Evolutionary conservation across 2,329 filamentous ascomycete species (phyloP).

Genomic region (Coniochaeta hoffmannii): DNA sequence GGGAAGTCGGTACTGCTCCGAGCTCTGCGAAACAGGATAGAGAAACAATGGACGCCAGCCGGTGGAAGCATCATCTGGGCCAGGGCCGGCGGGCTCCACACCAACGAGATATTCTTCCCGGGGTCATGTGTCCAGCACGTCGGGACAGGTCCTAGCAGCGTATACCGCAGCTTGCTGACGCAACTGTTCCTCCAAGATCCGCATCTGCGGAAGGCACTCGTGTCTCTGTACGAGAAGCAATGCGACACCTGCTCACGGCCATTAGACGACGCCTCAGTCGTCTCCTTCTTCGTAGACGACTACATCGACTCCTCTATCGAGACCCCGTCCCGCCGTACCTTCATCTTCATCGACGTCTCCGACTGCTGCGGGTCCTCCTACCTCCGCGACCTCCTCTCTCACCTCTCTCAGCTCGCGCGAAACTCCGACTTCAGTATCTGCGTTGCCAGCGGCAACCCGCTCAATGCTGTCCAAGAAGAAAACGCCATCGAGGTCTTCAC

Average conservation of each 20-base stretch:
- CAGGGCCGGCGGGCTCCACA: conserved; percentile 15
- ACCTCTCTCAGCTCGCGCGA: conserved; percentile 19
- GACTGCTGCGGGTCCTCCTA: conserved; percentile 17
- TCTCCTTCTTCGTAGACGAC: conserved; percentile 23
- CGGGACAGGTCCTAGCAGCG: conserved; percentile 12
- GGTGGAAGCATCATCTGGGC: conserved; percentile 19
- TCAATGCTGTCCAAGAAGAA: conserved; percentile 13
- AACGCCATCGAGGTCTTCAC: conserved; percentile 20
- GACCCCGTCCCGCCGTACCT: conserved; percentile 18
- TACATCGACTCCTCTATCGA: conserved; percentile 19
- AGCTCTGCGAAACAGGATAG: conserved; percentile 18
- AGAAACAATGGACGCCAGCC: conserved; percentile 18
- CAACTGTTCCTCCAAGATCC: conserved; percentile 23
- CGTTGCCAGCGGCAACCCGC: conserved; percentile 17
- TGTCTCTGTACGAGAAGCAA: conserved; percentile 11
- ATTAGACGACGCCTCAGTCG: conserved; percentile 20
- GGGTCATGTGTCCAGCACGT: conserved; percentile 8
- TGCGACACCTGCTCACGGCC: conserved; percentile 2
- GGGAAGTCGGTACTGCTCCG: conserved; percentile 21
- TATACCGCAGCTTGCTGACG: conserved; percentile 20
- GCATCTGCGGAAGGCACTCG: conserved; percentile 17
- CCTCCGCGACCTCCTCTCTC: conserved; percentile 18
- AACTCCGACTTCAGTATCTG: conserved; percentile 26
- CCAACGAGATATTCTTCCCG: conserved; percentile 12
- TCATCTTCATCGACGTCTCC: conserved; percentile 23